Conservation (phyloP, 371 early-diverging fungal species). For the Rhizomucor pusillus region DNA sequence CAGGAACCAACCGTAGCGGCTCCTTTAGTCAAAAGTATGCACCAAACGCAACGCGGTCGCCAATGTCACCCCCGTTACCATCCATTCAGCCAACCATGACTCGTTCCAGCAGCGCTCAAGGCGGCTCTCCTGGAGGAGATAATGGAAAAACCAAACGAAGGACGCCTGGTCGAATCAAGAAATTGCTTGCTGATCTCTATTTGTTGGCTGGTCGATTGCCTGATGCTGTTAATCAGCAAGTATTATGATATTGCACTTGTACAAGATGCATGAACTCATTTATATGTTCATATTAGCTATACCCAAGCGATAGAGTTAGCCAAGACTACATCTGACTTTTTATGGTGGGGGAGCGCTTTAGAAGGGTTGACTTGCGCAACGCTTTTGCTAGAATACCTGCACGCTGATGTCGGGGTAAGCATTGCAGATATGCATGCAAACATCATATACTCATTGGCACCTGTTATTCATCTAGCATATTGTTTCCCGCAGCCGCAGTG, state of each 20-base stretch:
- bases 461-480: constrained; percentile 13
- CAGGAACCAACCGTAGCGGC: constrained; percentile 5
- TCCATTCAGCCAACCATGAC: constrained; percentile 19
- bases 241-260: background rate
- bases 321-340: constrained; percentile 63
- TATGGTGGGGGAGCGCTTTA: constrained; percentile 80
- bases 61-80: constrained; percentile 17
- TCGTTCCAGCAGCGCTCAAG: constrained; percentile 16
- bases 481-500: constrained; percentile 19
- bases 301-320: constrained; percentile 67
- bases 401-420: constrained; percentile 61
- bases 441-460: too few species aligned
- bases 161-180: constrained; percentile 75
- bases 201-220: constrained; percentile 76
- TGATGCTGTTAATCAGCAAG: constrained; percentile 66
- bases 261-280: background rate
- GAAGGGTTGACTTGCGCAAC: constrained; percentile 71
- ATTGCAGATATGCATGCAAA: background rate
- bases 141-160: constrained; percentile 37
- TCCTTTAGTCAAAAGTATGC: constrained; percentile 2
- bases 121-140: constrained; percentile 14
- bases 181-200: constrained; percentile 77
- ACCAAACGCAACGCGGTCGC: constrained; percentile 11
- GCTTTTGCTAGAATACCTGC: constrained; percentile 56
- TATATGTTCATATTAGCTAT: constrained; percentile 41